Evolutionary conservation across 345 rosid genomes (phyloP), one percentile per base, ranked within the genome.

Genomic region (Pistacia integerrima): DNA sequence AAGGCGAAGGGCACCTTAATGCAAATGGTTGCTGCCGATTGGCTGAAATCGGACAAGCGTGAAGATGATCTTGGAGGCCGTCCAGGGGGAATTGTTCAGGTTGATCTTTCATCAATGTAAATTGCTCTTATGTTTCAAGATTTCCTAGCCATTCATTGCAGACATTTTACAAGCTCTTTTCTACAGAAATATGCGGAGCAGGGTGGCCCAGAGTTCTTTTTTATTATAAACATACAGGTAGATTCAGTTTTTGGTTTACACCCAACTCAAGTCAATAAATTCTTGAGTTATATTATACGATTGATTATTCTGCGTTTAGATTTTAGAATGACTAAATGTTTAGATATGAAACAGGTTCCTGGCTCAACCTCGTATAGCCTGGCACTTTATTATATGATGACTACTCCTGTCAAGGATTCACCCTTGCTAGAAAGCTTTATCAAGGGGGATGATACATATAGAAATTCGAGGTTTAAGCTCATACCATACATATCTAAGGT

Each of bases 401-500:
- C 77, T 76, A 84, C 92, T 76, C 93, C 95, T 63, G 69, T 93
- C 69, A 88, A 90, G 89, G 93, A 90, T 77, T 77, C 92, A 78
- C 95, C 97, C 17, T 84, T 94, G 87, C 85, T 94, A 28, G 83
- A 88, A 70, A 87, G 90, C 80, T 94, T 94, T 87, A 75, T 94
- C 67, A 86, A 88, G 51, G 95, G 97, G 33, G 98, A 94, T 74
- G 91, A 94, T 72, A 85, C 98, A 30, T 87, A 84, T 80, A 90
- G 98, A 85, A 94, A 94, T 81, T 94, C 98, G 61, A 88, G 98
- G 85, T 94, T 94, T 88, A 94, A 94, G 91, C 97, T 94, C 80
- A 92, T 94, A 82, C 97, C 98, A 46, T 93, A 93, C 90, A 94
- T 94, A 84, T 91, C 98, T 60, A 89, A 90, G 98, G 98, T 93